These are phyloP conservation scores for Prinsepia uniflora DNA, from an alignment of 306 rosid species.

Conservation along the genomic window DNA sequence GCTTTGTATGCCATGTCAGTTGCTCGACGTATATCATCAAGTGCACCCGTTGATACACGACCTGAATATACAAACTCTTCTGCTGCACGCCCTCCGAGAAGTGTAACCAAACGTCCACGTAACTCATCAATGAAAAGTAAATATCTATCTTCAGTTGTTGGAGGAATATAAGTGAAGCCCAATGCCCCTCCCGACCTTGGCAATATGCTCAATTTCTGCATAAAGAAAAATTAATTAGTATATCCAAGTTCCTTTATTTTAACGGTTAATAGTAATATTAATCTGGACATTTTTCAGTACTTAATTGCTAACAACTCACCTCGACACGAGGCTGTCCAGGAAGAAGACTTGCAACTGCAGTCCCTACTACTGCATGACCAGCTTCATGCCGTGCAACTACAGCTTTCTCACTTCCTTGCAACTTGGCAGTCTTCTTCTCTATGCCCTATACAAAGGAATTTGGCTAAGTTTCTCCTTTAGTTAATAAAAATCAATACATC, in stretches of 20 bases:
- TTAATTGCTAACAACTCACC: constrained; percentile 39
- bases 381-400: constrained; percentile 99
- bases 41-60: constrained; percentile 95
- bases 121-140: constrained; percentile 94
- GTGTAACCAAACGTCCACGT: constrained; percentile 90
- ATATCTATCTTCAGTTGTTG: constrained; percentile 88
- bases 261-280: not conserved
- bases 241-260: not conserved
- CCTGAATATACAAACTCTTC: constrained; percentile 94
- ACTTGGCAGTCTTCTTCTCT: constrained; percentile 90
- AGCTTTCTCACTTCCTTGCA: constrained; percentile 87
- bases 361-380: constrained; percentile 98
- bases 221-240: constrained; percentile 3
- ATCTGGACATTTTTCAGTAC: not conserved
- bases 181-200: constrained; percentile 97
- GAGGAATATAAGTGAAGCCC: constrained; percentile 94
- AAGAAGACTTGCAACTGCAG: constrained; percentile 92
- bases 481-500: not conserved
- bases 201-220: constrained; percentile 93
- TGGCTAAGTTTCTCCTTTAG: constrained; percentile 30
- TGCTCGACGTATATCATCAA: constrained; percentile 93
- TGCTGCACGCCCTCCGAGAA: constrained; percentile 99
- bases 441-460: constrained; percentile 67
- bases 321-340: constrained; percentile 95
- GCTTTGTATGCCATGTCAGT: constrained; percentile 99